phyloP scores from a whole-genome alignment of 495 filamentous ascomycete species.

The Penicillium silybi region DNA sequence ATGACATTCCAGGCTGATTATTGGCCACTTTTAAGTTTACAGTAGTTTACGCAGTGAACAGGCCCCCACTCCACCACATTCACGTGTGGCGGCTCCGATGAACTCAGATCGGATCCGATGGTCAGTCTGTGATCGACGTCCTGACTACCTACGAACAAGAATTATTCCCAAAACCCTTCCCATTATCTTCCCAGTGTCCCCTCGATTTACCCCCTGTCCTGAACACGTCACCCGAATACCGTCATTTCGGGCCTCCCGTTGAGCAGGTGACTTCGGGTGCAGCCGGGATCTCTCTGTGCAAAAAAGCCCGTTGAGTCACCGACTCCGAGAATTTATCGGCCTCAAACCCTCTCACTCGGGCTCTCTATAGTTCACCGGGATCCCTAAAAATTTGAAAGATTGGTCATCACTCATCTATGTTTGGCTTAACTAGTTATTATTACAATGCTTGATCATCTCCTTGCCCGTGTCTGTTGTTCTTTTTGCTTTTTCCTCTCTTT shows the following conservation, averaged over 20 bases:
- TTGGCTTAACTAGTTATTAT: background rate
- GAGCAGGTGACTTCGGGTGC: slow-evolving; percentile 32
- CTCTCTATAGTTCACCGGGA: background rate
- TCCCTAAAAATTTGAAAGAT: too few species aligned
- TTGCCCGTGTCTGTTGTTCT: background rate
- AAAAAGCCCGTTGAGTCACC: slow-evolving; percentile 14
- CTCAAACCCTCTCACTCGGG: background rate
- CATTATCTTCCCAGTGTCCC: slow-evolving; percentile 20
- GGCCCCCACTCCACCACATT: slow-evolving; percentile 4
- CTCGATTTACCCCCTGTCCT: background rate
- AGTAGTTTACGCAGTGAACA: background rate
- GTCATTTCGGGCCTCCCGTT: background rate
- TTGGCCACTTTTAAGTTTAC: background rate
- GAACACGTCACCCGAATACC: slow-evolving; percentile 1
- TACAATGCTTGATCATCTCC: background rate
- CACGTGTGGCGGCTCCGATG: slow-evolving; percentile 5
- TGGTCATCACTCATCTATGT: too few species aligned
- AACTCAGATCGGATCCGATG: background rate
- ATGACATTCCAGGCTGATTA: background rate
- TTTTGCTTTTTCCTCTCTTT: slow-evolving; percentile 18
- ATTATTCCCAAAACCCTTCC: slow-evolving; percentile 17
- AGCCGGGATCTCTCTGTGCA: slow-evolving; percentile 16
- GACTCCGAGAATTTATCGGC: slow-evolving; percentile 28
- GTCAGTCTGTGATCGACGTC: background rate
- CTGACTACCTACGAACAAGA: slow-evolving; percentile 15